These are phyloP conservation scores for Clonostachys sp. DNA, from an alignment of 2,329 filamentous ascomycete genomes.

Conservation along the genomic window DNA sequence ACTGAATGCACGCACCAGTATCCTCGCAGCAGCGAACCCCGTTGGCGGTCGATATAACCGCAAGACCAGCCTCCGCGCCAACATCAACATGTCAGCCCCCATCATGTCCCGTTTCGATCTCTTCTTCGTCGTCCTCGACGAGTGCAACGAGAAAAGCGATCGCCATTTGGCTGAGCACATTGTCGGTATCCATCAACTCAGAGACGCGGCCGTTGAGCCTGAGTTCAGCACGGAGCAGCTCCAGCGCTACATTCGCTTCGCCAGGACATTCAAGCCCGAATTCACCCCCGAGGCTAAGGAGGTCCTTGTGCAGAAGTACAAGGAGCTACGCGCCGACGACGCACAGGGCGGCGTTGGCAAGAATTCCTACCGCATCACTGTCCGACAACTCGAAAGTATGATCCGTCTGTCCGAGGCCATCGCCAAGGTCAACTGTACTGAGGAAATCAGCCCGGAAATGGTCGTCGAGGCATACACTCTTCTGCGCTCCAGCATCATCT, in stretches of 20 bases:
- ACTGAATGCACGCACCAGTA: slow-evolving; percentile 90
- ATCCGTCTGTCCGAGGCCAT: slow-evolving; percentile 97
- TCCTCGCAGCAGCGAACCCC: slow-evolving; percentile 93
- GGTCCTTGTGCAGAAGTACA: slow-evolving; percentile 86
- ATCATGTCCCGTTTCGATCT: slow-evolving; percentile 99
- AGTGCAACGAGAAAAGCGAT: slow-evolving; percentile 90
- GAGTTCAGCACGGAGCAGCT: slow-evolving; percentile 96
- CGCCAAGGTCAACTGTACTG: slow-evolving; percentile 93
- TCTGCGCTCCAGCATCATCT: slow-evolving; percentile 91
- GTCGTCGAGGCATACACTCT: slow-evolving; percentile 91
- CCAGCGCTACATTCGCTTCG: slow-evolving; percentile 95
- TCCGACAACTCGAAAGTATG: slow-evolving; percentile 91
- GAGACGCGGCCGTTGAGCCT: slow-evolving; percentile 85
- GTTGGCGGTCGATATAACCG: slow-evolving; percentile 96
- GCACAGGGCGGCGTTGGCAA: slow-evolving; percentile 89
- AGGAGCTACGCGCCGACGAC: slow-evolving; percentile 89
- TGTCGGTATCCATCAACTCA: slow-evolving; percentile 85
- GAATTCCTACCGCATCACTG: slow-evolving; percentile 96
- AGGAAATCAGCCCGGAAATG: slow-evolving; percentile 79
- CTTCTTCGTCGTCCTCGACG: slow-evolving; percentile 96
- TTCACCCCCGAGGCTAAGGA: slow-evolving; percentile 86
- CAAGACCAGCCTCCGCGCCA: slow-evolving; percentile 86
- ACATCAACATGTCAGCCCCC: slow-evolving; percentile 97
- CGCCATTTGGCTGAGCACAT: slow-evolving; percentile 92
- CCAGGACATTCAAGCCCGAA: slow-evolving; percentile 86